Base-by-base conservation (phyloP, 768 basidiomycete genomes). In the Rickenella mellea region DNA sequence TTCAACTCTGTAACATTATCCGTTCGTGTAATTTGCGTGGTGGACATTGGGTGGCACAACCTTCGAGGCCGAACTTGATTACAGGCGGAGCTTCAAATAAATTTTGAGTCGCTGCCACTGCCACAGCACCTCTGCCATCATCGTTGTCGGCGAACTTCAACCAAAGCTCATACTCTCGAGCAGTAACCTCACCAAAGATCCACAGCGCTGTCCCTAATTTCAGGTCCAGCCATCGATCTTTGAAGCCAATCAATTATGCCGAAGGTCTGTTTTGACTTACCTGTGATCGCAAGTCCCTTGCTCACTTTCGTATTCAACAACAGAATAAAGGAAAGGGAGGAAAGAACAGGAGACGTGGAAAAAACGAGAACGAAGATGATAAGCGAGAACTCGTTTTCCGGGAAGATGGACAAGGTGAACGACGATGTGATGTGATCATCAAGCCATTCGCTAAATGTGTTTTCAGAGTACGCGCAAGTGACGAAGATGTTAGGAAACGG, bases 401-500 rank as follows among this genome's bases (percentile, higher is more conserved):
- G 55, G 94, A 98, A 63, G 96, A 98, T 57, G 94, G 94, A 6
- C 96, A 99, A 65, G 70, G 71, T 71, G 31, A 43, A 64, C 60
- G 17, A 36, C n/a, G 24, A 36, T 6, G 7, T 36, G 7, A 12
- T 21, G 19, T 22, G 20, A 20, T 17, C 15, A 36, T 36, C 3
- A 5, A 15, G 9, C 15, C 33, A 3, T 36, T 7, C 9, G 8
- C 40, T 25, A 14, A 9, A 25, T 31, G 37, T 33, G 12, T 6
- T 24, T 28, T 7, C 51, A 72, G 92, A 98, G 63, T 99, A 99
- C 62, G 96, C 91, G 12, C 96, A 98, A 62, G 96, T 98, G 39
- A 81, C 68, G 41, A 99, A 98, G 71, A 99, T 99, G 96, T 74
- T 99, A 31, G 96, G 96, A 24, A 99, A 99, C 57, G 94, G 96